Evolutionary conservation across 139 green algal genomes (phyloP).

Genomic region (Penium margaritaceum): DNA sequence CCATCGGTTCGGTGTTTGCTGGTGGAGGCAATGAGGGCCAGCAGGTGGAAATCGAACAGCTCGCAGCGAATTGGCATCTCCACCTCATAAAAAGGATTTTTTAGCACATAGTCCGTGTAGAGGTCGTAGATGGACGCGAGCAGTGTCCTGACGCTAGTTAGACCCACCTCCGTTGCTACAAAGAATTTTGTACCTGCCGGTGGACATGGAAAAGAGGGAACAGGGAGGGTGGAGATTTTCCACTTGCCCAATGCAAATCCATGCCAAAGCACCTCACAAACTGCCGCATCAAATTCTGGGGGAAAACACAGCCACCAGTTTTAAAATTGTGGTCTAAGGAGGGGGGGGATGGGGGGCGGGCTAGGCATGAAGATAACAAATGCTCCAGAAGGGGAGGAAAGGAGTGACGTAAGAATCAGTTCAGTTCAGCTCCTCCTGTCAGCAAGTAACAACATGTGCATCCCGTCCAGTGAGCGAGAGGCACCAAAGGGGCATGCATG

Average conservation of each 20-base stretch:
- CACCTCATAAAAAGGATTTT: slow-evolving; percentile 69
- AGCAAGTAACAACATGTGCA: too few relatives aligned
- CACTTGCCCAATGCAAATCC: too few relatives aligned
- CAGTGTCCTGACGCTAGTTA: not conserved
- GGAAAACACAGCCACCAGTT: not conserved
- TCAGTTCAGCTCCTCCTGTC: too few relatives aligned
- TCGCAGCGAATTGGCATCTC: slow-evolving; percentile 77
- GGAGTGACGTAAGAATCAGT: too few relatives aligned
- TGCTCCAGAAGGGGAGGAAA: too few relatives aligned
- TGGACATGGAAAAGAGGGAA: not conserved
- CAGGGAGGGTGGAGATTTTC: not conserved
- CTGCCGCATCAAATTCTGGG: too few relatives aligned
- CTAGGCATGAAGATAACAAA: not conserved
- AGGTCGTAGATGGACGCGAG: slow-evolving; percentile 64
- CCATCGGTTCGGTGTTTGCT: too few relatives aligned
- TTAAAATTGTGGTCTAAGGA: not conserved
- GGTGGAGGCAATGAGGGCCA: slow-evolving; percentile 1
- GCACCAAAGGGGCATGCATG: not conserved
- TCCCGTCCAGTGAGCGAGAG: not conserved
- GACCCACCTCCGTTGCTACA: slow-evolving; percentile 21
- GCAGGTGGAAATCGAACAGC: slow-evolving; percentile 60
- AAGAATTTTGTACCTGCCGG: slow-evolving; percentile 48
- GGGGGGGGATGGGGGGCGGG: too few relatives aligned
- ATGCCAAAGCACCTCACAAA: too few relatives aligned
- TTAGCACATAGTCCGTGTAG: slow-evolving; percentile 73